phyloP scores from a whole-genome alignment of 352 stramenopile genomes.

The Phytophthora litchii region DNA sequence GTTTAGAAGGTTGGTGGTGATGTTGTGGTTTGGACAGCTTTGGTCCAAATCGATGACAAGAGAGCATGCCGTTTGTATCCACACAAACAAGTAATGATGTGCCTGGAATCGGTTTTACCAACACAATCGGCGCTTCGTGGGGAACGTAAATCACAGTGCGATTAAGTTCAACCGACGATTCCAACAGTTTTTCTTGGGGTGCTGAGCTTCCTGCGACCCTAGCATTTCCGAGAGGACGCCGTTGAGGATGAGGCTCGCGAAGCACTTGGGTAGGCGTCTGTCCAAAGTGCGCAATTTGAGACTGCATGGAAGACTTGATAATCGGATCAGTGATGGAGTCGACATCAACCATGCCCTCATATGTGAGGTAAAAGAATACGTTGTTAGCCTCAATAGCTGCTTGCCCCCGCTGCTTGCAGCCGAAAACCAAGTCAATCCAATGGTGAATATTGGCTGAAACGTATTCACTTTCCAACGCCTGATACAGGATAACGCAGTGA shows the following conservation, averaged over 20 bases:
- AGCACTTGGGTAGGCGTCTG: conserved; percentile 98
- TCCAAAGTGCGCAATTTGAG: conserved; percentile 98
- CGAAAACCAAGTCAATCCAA: conserved; percentile 90
- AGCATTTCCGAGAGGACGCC: conserved; percentile 29
- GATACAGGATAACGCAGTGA: background rate
- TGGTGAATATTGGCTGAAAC: conserved; percentile 86
- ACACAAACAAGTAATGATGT: conserved; percentile 68
- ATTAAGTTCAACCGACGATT: conserved; percentile 8
- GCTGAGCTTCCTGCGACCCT: background rate
- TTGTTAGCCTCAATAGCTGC: conserved; percentile 95
- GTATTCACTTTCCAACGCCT: conserved; percentile 88
- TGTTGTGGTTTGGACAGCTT: conserved; percentile 62
- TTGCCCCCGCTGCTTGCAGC: conserved; percentile 68
- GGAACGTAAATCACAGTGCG: conserved; percentile 49
- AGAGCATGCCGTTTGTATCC: conserved; percentile 71
- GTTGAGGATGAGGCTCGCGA: conserved; percentile 78
- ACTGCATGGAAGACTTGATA: conserved; percentile 93
- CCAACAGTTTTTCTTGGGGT: conserved; percentile 2
- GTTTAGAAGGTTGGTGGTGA: conserved; percentile 22
- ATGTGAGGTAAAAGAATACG: conserved; percentile 99
- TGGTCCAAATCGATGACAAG: conserved; percentile 68
- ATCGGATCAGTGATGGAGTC: conserved; percentile 94
- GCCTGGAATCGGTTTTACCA: conserved; percentile 52
- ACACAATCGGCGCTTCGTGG: conserved; percentile 63
- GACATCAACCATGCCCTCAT: conserved; percentile 98